Conservation (phyloP, 768 basidiomycete species). For the Hydnomerulius pinastri region DNA sequence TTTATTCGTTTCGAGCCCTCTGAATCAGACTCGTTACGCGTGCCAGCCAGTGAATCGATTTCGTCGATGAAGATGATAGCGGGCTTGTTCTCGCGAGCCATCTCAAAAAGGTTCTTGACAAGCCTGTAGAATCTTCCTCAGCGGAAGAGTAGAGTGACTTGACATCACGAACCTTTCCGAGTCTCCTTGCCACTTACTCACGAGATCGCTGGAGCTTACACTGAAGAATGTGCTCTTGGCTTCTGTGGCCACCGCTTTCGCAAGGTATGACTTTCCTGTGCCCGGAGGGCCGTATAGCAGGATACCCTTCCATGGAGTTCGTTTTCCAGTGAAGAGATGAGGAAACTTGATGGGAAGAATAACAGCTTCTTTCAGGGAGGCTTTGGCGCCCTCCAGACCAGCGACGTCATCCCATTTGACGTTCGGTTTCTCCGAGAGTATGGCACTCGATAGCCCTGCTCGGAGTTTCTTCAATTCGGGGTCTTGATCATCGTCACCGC, state of each 20-base stretch:
- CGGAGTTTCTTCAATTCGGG: constrained; percentile 95
- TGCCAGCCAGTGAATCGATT: constrained; percentile 93
- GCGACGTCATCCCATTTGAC: constrained; percentile 99
- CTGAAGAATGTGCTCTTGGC: constrained; percentile 99
- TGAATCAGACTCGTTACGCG: constrained; percentile 94
- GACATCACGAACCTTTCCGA: constrained; percentile 75
- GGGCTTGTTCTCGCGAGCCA: constrained; percentile 95
- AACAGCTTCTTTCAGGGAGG: constrained; percentile 95
- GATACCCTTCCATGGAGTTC: constrained; percentile 97
- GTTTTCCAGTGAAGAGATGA: constrained; percentile 96
- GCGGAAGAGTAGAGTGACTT: not conserved
- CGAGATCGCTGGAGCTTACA: constrained; percentile 91
- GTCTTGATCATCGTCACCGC: constrained; percentile 71
- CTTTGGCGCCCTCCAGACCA: constrained; percentile 93
- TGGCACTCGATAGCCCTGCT: constrained; percentile 85
- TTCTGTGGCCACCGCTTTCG: constrained; percentile 98
- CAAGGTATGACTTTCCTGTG: constrained; percentile 95
- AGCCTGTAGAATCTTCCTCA: constrained; percentile 49
- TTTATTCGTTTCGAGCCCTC: constrained; percentile 97
- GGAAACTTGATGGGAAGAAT: constrained; percentile 99
- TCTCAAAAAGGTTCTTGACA: constrained; percentile 93
- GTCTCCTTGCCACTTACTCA: constrained; percentile 99
- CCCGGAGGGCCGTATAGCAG: constrained; percentile 97
- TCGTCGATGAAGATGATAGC: constrained; percentile 99
- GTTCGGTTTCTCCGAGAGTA: constrained; percentile 91